Evolutionary conservation across 495 filamentous ascomycete species (phyloP), one percentile per base, ranked within the genome.

Genomic region (Penicillium odoratum): DNA sequence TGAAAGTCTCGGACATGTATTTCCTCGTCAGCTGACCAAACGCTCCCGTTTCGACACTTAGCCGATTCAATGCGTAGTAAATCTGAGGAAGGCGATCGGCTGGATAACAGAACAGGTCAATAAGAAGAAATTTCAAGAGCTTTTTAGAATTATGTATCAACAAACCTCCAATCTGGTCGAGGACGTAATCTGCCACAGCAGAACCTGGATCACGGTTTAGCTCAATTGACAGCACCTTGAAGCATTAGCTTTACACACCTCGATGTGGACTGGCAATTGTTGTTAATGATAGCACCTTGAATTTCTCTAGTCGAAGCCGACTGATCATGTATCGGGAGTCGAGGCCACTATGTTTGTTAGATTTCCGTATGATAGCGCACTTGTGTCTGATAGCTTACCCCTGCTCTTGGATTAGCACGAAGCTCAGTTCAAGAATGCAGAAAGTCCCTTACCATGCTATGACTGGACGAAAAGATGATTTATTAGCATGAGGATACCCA

Each of bases 301-400:
- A 88, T 33, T 86, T 81, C 5, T 80, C 75, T 6, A 90, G 92
- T 51, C 82, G 81, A 13, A 96, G 77, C 44, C 78, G 81, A 51
- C 89, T 92, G 60, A 97, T 89, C 91, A 97, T 96, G 70, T 95
- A 95, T 66, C 93, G 83, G 11, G 91, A 86, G 73, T 97, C 94
- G 44, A 97, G 81, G 4, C 94, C 94, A 31, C 93, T 89, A 58
- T 75, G 53, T 30, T 18, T 30, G 34, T 53, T 42, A 42, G 36
- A 55, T 42, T 53, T 21, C 21, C 21, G 1, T 47, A 29, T 46
- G 31, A 43, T 10, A 5, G 25, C 9, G 9, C 46, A 16, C 13
- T 61, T 52, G 44, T 29, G 30, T 45, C 34, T 21, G 28, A 26
- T 29, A 61, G 61, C 77, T 68, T 71, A 82, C 80, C 79, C 81